A percentile compares a stretch with the other conserved stretches of the same genome.
These are phyloP conservation scores for Eragrostis nindensis DNA, from an alignment of 176 grass and related monocot genomes.

Conservation along the genomic window DNA sequence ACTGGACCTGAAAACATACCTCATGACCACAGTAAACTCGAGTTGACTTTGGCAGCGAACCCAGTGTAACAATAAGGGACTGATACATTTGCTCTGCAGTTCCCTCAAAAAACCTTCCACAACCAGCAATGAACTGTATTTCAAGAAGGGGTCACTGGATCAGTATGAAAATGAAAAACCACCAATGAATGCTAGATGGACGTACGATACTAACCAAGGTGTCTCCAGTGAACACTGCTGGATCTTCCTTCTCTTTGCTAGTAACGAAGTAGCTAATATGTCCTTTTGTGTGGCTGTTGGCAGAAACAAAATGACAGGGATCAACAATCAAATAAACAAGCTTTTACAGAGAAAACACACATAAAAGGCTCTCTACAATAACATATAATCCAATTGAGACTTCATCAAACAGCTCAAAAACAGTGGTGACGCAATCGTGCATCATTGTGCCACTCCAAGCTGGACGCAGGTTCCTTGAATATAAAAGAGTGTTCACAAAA, in stretches of 20 bases:
- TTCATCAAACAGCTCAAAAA: neutral
- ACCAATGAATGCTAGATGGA: conserved; percentile 20
- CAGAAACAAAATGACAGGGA: conserved; percentile 32
- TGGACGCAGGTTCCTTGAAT: neutral
- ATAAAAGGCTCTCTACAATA: neutral
- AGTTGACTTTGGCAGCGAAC: conserved; percentile 89
- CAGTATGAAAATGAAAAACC: conserved; percentile 19
- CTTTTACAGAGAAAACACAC: conserved; percentile 12
- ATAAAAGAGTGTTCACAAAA: neutral
- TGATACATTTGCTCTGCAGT: conserved; percentile 97
- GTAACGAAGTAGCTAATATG: conserved; percentile 95
- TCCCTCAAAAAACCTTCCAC: conserved; percentile 96
- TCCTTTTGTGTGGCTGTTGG: conserved; percentile 82
- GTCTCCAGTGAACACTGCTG: conserved; percentile 93
- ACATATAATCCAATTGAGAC: too few species aligned
- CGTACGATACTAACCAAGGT: conserved; percentile 79
- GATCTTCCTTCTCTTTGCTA: conserved; percentile 61
- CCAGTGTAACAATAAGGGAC: conserved; percentile 83
- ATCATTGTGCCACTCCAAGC: neutral
- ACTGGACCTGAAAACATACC: conserved; percentile 39
- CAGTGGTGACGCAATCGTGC: neutral
- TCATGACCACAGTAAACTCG: conserved; percentile 95
- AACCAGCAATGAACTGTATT: conserved; percentile 90
- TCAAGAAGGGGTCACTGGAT: neutral
- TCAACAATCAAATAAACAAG: neutral